Conservation (phyloP, 73 alveolate genomes). For the Symbiodinium natans region DNA sequence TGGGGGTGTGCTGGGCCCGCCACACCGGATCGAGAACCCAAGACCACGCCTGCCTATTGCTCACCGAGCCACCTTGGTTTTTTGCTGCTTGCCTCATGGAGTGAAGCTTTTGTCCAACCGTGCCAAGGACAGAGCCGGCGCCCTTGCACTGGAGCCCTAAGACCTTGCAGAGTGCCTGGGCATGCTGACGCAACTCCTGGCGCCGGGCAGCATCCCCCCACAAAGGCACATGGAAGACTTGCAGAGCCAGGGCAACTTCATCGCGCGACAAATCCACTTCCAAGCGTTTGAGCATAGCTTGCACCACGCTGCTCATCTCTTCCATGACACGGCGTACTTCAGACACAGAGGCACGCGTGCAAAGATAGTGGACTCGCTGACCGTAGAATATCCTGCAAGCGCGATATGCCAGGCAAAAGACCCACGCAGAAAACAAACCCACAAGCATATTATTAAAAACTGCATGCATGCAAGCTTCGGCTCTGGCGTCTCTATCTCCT, state of each 20-base stretch:
- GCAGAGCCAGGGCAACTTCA: neutral
- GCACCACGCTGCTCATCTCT: neutral
- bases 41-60: neutral
- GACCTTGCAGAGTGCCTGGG: neutral
- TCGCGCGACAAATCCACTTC: conserved; percentile 1
- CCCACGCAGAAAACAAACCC: neutral
- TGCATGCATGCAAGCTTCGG: neutral
- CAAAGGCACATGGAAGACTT: neutral
- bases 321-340: conserved; percentile 5
- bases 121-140: neutral
- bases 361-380: neutral
- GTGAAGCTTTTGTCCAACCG: neutral
- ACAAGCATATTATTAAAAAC: neutral
- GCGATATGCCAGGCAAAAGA: neutral
- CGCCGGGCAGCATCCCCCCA: neutral
- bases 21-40: neutral
- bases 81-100: neutral
- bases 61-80: neutral
- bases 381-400: neutral
- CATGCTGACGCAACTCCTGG: neutral
- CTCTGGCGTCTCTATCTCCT: conserved; percentile 48
- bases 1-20: neutral
- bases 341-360: neutral
- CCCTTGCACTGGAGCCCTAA: neutral
- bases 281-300: conserved; percentile 22